Conservation (phyloP, 805 yeast species). For the Naumovozyma castellii region DNA sequence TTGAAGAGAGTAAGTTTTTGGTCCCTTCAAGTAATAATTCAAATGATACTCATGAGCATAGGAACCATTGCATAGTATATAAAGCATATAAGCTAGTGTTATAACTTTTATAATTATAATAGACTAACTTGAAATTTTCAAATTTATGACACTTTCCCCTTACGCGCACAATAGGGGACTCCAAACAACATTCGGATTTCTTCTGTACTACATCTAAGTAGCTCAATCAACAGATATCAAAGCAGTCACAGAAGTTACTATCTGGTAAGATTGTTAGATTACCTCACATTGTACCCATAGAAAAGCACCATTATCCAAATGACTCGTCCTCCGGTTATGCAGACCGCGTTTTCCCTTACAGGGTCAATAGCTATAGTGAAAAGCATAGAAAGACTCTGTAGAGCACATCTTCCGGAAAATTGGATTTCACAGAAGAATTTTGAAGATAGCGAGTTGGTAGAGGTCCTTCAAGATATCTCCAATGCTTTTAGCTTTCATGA, state of each 20-base stretch:
- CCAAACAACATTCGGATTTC: too few species aligned
- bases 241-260: too few species aligned
- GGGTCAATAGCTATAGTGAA: conserved; percentile 11
- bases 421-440: conserved; percentile 4
- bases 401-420: conserved; percentile 7
- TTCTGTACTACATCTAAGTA: too few species aligned
- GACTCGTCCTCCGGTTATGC: conserved; percentile 16
- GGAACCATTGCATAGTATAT: conserved; percentile 52
- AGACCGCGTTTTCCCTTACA: conserved; percentile 10
- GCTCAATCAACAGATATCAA: too few species aligned
- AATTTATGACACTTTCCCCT: neutral
- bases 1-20: conserved; percentile 84
- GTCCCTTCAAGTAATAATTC: conserved; percentile 79
- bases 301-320: too few species aligned
- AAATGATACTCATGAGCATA: conserved; percentile 70
- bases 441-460: neutral
- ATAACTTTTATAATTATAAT: too few species aligned
- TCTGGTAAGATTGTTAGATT: too few species aligned
- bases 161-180: neutral
- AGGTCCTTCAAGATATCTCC: neutral
- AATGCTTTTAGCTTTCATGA: neutral
- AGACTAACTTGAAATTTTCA: too few species aligned
- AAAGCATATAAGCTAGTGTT: neutral
- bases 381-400: conserved; percentile 8
- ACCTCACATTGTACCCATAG: too few species aligned